phyloP scores from a whole-genome alignment of 169 alveolate species.

The Fabrea salina region DNA sequence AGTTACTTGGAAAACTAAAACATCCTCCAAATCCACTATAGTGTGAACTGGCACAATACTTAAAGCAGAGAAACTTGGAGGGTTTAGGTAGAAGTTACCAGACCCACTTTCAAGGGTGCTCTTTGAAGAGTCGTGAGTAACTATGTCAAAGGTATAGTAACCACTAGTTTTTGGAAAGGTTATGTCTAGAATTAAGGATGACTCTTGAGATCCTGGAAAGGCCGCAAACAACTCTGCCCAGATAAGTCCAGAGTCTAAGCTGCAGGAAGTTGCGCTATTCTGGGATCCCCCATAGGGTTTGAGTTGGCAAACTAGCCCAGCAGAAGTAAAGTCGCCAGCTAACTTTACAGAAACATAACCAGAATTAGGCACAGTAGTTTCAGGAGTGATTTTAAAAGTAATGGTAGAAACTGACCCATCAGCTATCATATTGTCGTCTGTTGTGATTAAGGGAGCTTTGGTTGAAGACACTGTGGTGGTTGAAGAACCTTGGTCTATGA shows the following conservation, averaged over 20 bases:
- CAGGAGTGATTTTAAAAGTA: slow-evolving; percentile 6
- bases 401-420: background rate
- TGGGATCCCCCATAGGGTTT: slow-evolving; percentile 8
- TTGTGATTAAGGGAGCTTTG: background rate
- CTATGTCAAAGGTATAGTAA: background rate
- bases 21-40: background rate
- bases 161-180: background rate
- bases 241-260: background rate
- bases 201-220: background rate
- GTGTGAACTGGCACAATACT: background rate
- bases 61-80: background rate
- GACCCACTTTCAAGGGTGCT: slow-evolving; percentile 9
- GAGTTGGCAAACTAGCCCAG: background rate
- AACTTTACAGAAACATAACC: background rate
- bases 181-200: background rate
- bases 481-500: slow-evolving; percentile 10
- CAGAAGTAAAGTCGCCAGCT: background rate
- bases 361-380: slow-evolving; percentile 3
- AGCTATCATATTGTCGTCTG: background rate
- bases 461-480: background rate
- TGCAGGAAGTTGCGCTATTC: background rate
- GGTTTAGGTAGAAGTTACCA: background rate
- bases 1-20: background rate
- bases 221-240: slow-evolving; percentile 27
- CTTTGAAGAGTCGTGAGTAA: slow-evolving; percentile 13